Percentiles rank a stretch among this genome's conserved stretches.
Conservation (phyloP, 2,329 filamentous ascomycete species). For the Trichoderma oligosporum region DNA sequence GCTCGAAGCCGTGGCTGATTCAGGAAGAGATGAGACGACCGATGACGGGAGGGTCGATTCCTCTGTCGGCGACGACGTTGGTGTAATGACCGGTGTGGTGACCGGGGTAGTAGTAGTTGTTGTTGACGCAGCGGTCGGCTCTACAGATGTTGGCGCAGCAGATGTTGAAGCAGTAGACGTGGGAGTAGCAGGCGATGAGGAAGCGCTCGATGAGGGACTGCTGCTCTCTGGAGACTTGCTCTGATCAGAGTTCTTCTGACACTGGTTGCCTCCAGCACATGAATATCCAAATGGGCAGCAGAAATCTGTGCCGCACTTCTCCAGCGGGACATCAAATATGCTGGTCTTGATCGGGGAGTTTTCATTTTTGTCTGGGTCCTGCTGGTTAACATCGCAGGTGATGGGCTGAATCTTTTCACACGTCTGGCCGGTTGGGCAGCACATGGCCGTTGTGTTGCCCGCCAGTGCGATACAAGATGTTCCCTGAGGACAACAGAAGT, state of each 20-base stretch:
- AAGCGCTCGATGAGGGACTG: neutral
- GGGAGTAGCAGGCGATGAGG: slow-evolving; percentile 24
- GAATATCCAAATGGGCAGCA: slow-evolving; percentile 73
- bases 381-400: slow-evolving; percentile 58
- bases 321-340: slow-evolving; percentile 53
- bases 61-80: neutral
- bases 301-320: slow-evolving; percentile 50
- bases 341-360: slow-evolving; percentile 63
- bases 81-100: neutral
- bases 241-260: slow-evolving; percentile 52
- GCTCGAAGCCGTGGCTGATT: slow-evolving; percentile 12
- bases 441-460: slow-evolving; percentile 63
- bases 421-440: slow-evolving; percentile 58
- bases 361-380: slow-evolving; percentile 56
- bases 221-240: slow-evolving; percentile 34
- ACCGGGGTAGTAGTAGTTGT: slow-evolving; percentile 22
- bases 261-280: slow-evolving; percentile 52
- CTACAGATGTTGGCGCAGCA: slow-evolving; percentile 22
- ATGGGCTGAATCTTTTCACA: slow-evolving; percentile 63
- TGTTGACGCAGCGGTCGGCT: slow-evolving; percentile 25
- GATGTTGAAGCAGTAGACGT: slow-evolving; percentile 24
- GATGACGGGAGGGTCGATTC: neutral
- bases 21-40: neutral
- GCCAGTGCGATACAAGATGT: slow-evolving; percentile 59
- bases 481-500: slow-evolving; percentile 62